Conservation (phyloP, 176 grass and related monocot species). For the Cenchrus fungigraminus region DNA sequence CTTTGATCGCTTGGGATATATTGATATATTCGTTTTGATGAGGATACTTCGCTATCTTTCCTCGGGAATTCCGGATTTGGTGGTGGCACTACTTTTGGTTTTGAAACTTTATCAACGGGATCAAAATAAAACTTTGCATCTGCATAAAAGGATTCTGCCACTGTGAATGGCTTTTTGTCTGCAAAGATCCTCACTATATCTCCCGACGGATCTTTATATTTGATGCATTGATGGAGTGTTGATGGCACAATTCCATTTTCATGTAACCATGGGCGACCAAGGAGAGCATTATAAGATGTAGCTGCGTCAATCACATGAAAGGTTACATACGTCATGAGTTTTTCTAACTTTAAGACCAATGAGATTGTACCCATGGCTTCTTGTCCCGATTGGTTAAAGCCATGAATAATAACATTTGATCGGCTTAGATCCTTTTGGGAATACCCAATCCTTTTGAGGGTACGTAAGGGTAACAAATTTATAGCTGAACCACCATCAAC, state of each 20-base stretch:
- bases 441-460: no score
- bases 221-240: neutral
- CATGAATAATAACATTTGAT: constrained; percentile 5
- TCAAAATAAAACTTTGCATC: constrained; percentile 18
- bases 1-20: constrained; percentile 1
- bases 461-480: no score
- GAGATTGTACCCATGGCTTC: neutral
- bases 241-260: neutral
- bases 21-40: neutral
- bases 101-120: neutral
- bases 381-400: neutral
- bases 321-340: neutral
- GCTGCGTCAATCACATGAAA: neutral
- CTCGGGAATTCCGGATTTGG: neutral
- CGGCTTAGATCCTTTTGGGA: neutral
- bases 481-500: no score
- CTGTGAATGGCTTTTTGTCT: neutral
- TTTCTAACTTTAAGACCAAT: no score
- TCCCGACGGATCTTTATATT: neutral
- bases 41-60: fast-evolving
- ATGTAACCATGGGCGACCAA: neutral
- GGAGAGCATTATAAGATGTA: neutral
- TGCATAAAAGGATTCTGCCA: neutral
- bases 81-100: neutral
- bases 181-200: neutral